A percentile compares a stretch with the other conserved stretches of the same genome.
Evolutionary conservation across 805 yeast species (phyloP).

Genomic region (Yarrowia sp.): DNA sequence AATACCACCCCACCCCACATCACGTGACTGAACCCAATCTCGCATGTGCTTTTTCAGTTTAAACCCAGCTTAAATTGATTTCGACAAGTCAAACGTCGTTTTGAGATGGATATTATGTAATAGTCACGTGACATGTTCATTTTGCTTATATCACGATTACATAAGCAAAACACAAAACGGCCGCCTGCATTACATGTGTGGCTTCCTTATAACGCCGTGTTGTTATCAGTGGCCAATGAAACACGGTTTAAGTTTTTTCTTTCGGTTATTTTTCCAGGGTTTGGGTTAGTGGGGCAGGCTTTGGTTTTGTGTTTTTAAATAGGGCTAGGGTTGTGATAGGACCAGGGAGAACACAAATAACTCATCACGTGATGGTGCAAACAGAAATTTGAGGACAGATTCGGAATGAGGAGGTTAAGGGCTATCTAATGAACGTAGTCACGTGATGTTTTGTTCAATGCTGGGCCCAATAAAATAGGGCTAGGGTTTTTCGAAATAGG

Average conservation of each 20-base stretch:
- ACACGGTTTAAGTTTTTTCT: conserved; percentile 13
- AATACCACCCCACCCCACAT: background rate
- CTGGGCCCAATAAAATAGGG: background rate
- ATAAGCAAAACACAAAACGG: no score
- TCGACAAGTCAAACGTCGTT: background rate
- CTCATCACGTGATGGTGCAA: no score
- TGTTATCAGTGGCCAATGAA: conserved; percentile 23
- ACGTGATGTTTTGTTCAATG: background rate
- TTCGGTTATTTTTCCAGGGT: background rate
- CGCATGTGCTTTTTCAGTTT: conserved; percentile 19
- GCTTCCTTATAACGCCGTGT: background rate
- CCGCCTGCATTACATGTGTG: background rate
- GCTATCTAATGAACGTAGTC: background rate
- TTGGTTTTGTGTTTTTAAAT: background rate
- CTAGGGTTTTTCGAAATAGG: background rate
- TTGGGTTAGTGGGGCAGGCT: background rate
- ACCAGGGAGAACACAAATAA: no score
- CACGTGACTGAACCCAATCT: conserved; percentile 18
- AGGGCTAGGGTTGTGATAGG: conserved; percentile 4
- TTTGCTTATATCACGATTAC: no score
- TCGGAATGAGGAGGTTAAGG: background rate
- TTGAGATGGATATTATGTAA: no score
- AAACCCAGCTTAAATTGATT: conserved; percentile 11
- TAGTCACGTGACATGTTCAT: background rate
- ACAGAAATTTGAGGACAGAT: no score